phyloP scores from a whole-genome alignment of 2,329 filamentous ascomycete genomes.

The Gyromitra esculenta region DNA sequence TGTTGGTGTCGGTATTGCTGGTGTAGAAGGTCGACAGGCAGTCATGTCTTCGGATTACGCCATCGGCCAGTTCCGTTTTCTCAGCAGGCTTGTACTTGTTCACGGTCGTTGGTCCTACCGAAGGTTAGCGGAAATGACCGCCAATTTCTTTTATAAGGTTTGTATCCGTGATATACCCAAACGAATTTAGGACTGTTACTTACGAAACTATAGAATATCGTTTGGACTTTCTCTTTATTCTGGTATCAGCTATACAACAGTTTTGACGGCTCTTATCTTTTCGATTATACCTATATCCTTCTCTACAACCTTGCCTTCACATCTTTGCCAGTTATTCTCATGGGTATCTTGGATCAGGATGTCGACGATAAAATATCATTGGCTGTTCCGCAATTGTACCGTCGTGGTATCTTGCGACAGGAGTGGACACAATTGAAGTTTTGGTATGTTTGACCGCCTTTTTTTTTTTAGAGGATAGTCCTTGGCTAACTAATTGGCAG shows the following conservation, averaged over 20 bases:
- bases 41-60: constrained; percentile 97
- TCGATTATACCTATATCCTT: constrained; percentile 97
- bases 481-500: constrained; percentile 63
- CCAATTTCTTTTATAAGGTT: constrained; percentile 99
- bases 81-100: constrained; percentile 84
- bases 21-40: constrained; percentile 86
- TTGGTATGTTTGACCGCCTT: constrained; percentile 71
- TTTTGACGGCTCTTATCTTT: constrained; percentile 95
- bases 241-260: constrained; percentile 97
- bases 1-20: constrained; percentile 94
- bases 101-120: constrained; percentile 98
- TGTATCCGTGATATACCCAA: constrained; percentile 5
- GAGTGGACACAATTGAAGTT: constrained; percentile 98
- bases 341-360: constrained; percentile 97
- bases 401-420: constrained; percentile 90
- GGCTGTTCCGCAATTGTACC: constrained; percentile 93
- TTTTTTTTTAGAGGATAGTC: neutral
- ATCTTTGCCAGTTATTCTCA: constrained; percentile 90
- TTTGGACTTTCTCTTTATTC: constrained; percentile 96
- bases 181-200: neutral
- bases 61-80: constrained; percentile 90
- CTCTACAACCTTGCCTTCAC: constrained; percentile 98
- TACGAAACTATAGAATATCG: constrained; percentile 74
- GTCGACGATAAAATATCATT: constrained; percentile 93
- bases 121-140: constrained; percentile 88